Evolutionary conservation across 768 basidiomycete genomes (phyloP).

Genomic region (Porpolomopsis calyptriformis): DNA sequence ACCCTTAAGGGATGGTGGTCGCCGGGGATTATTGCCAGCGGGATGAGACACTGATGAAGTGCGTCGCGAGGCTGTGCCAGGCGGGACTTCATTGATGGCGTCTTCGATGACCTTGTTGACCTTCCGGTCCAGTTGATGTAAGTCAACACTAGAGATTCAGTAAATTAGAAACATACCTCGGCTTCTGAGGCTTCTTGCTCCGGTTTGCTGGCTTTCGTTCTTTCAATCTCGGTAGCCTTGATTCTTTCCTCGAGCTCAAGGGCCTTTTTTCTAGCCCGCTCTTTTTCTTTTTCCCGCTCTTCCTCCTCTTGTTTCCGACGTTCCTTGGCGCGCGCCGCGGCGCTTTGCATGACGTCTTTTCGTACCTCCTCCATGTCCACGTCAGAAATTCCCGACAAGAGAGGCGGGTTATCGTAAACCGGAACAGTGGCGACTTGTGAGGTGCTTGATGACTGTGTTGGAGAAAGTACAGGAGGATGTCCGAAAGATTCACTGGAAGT

Average conservation of each 20-base stretch:
- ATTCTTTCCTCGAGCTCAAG: slow-evolving; percentile 63
- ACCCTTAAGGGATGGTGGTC: slow-evolving; percentile 26
- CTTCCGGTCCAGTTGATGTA: slow-evolving; percentile 22
- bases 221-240: slow-evolving; percentile 33
- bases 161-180: slow-evolving; percentile 9
- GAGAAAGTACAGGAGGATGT: slow-evolving; percentile 16
- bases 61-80: background rate
- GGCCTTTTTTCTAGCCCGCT: slow-evolving; percentile 73
- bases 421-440: slow-evolving; percentile 34
- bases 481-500: background rate
- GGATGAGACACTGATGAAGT: slow-evolving; percentile 2
- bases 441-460: slow-evolving; percentile 35
- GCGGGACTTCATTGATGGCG: slow-evolving; percentile 25
- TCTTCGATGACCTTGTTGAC: slow-evolving; percentile 38
- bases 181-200: slow-evolving; percentile 11
- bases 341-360: slow-evolving; percentile 72
- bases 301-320: slow-evolving; percentile 77
- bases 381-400: slow-evolving; percentile 25
- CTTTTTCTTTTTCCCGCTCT: slow-evolving; percentile 67
- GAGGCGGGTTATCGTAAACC: slow-evolving; percentile 16
- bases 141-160: slow-evolving; percentile 2
- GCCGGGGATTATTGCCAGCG: slow-evolving; percentile 15
- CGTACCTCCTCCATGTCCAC: slow-evolving; percentile 54
- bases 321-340: slow-evolving; percentile 74
- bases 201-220: slow-evolving; percentile 14